phyloP scores from a whole-genome alignment of 75 land plant species.

The Gnetum montanum region DNA sequence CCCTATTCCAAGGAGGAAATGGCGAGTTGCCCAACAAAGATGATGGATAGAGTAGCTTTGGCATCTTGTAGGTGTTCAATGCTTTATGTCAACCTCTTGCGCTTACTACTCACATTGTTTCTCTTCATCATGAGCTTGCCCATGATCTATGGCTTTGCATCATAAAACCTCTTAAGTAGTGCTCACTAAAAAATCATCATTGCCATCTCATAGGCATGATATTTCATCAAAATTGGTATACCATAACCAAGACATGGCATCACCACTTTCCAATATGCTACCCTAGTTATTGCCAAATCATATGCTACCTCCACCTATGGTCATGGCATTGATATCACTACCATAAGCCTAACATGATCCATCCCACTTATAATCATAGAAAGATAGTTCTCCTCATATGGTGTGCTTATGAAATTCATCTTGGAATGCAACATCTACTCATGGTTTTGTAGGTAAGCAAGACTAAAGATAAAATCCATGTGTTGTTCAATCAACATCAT shows the following conservation, averaged over 20 bases:
- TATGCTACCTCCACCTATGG: constrained; percentile 10
- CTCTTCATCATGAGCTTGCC: constrained; percentile 29
- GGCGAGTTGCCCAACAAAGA: no score
- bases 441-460: not conserved
- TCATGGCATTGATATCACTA: not conserved
- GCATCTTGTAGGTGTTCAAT: constrained; percentile 20
- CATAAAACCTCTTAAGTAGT: constrained; percentile 16
- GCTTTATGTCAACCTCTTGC: constrained; percentile 18
- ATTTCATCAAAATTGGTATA: constrained; percentile 16
- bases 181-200: not conserved
- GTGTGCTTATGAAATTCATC: not conserved
- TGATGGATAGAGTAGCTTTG: no score
- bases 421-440: not conserved
- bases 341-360: not conserved
- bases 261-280: constrained; percentile 26
- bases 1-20: no score
- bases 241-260: constrained; percentile 16
- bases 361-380: not conserved
- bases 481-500: not conserved
- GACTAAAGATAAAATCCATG: not conserved
- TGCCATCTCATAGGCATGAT: not conserved
- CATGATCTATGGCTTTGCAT: no score
- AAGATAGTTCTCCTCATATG: not conserved
- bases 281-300: constrained; percentile 12
- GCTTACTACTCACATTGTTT: constrained; percentile 14